These are phyloP conservation scores for Mycena amicta DNA, from an alignment of 768 basidiomycete genomes.

Conservation along the genomic window DNA sequence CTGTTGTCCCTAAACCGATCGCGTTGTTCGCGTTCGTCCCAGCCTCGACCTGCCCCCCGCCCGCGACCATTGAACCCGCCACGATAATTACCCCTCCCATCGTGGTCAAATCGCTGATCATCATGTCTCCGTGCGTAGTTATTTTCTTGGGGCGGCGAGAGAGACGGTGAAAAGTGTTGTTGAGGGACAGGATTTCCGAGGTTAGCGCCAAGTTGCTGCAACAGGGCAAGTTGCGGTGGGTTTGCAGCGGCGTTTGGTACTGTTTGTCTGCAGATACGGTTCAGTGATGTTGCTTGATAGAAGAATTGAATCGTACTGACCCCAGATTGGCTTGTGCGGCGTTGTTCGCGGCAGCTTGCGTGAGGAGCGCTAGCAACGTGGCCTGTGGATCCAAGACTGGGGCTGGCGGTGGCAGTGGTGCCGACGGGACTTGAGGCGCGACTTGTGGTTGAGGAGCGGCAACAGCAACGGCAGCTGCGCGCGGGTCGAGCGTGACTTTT, in stretches of 20 bases:
- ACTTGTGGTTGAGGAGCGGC: conserved; percentile 7
- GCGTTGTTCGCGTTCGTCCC: conserved; percentile 67
- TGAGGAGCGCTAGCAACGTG: conserved; percentile 68
- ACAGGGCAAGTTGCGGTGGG: conserved; percentile 65
- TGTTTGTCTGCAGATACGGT: conserved; percentile 55
- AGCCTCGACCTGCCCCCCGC: conserved; percentile 49
- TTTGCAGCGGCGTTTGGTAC: conserved; percentile 51
- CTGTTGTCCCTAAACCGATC: conserved; percentile 55
- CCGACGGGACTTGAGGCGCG: conserved; percentile 31
- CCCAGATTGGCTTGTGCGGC: conserved; percentile 34
- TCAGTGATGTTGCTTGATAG: conserved; percentile 8
- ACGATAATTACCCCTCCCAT: conserved; percentile 57
- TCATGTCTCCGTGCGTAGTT: conserved; percentile 36
- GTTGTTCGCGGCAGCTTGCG: conserved; percentile 58
- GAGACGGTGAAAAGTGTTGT: conserved; percentile 28
- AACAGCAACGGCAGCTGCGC: conserved; percentile 32
- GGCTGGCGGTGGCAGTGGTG: conserved; percentile 28
- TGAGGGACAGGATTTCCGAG: conserved; percentile 32
- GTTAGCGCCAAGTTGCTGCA: conserved; percentile 74
- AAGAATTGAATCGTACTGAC: conserved; percentile 37
- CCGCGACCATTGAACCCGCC: conserved; percentile 63
- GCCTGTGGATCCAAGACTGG: conserved; percentile 56
- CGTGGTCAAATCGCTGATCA: conserved; percentile 42
- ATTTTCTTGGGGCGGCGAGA: not conserved
- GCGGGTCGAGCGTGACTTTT: conserved; percentile 43